phyloP scores from a whole-genome alignment of 1,284 basidiomycete species.

The Pseudozyma thailandica region DNA sequence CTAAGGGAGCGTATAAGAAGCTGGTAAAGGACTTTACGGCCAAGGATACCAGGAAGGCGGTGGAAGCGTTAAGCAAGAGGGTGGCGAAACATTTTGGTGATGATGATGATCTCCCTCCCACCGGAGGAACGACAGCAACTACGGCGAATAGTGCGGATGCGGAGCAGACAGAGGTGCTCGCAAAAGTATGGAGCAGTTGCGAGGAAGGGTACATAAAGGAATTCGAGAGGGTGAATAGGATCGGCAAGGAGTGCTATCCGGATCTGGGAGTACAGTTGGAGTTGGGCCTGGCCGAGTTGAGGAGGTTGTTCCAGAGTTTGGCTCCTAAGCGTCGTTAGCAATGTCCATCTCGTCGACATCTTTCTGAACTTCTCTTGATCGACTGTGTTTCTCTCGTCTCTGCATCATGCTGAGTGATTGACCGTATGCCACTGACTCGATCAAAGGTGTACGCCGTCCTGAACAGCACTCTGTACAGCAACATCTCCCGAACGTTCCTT shows the following conservation, averaged over 20 bases:
- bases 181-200: constrained; percentile 44
- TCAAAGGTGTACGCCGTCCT: too few species aligned
- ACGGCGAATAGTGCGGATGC: background rate
- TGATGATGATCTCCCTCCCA: constrained; percentile 70
- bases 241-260: constrained; percentile 49
- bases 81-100: constrained; percentile 92
- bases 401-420: too few species aligned
- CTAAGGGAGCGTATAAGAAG: constrained; percentile 81
- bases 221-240: constrained; percentile 35
- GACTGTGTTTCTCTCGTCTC: too few species aligned
- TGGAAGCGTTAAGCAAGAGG: constrained; percentile 87
- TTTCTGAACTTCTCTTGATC: too few species aligned
- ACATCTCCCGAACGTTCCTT: too few species aligned
- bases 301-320: constrained; percentile 25
- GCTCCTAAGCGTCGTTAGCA: constrained; percentile 19
- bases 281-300: constrained; percentile 29
- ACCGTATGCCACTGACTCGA: too few species aligned
- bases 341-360: background rate
- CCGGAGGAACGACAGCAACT: background rate
- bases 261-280: constrained; percentile 28
- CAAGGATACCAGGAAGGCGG: constrained; percentile 84
- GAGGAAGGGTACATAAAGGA: constrained; percentile 48
- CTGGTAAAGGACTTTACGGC: constrained; percentile 83
- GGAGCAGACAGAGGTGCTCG: constrained; percentile 37
- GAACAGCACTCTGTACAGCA: too few species aligned